Percentiles rank a stretch among this genome's conserved stretches.
phyloP scores from a whole-genome alignment of 495 filamentous ascomycete genomes.

The Baudoinia panamericana region DNA sequence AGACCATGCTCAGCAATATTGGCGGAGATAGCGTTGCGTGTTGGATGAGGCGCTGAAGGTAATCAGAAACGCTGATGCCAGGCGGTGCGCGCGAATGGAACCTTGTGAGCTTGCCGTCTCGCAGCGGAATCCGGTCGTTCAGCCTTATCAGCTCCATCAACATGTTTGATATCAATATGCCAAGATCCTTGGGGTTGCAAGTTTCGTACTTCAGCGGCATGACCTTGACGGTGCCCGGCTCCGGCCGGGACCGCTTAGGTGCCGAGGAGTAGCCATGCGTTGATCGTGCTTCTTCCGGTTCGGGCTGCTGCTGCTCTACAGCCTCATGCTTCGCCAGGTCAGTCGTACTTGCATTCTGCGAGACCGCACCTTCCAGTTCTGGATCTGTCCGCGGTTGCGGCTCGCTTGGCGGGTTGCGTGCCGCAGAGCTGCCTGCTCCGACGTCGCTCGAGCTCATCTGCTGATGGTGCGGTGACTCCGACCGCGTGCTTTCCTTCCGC shows the following conservation, averaged over 20 bases:
- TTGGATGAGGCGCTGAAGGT: constrained; percentile 79
- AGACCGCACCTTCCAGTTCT: too few relatives aligned
- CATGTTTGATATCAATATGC: constrained; percentile 86
- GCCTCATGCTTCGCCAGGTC: not conserved
- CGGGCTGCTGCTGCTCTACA: not conserved
- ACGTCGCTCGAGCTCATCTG: constrained; percentile 4
- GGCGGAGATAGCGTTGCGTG: constrained; percentile 89
- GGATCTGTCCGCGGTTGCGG: constrained; percentile 12
- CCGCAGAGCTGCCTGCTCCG: constrained; percentile 5
- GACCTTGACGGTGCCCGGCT: constrained; percentile 36
- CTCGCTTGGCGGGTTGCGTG: constrained; percentile 3
- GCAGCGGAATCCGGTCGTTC: constrained; percentile 79
- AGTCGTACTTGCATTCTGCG: not conserved
- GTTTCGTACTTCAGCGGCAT: constrained; percentile 66
- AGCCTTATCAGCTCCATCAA: constrained; percentile 82
- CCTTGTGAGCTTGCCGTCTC: constrained; percentile 70
- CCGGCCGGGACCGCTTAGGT: constrained; percentile 24
- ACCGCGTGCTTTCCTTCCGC: constrained; percentile 10
- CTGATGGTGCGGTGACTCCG: constrained; percentile 1
- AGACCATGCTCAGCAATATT: constrained; percentile 97
- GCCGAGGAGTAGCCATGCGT: constrained; percentile 14
- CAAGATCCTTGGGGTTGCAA: constrained; percentile 70
- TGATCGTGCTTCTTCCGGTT: constrained; percentile 16
- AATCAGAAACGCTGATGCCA: constrained; percentile 84
- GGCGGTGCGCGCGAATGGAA: constrained; percentile 94